Evolutionary conservation across 2,329 filamentous ascomycete species (phyloP).

Genomic region (Myriangium duriaei): DNA sequence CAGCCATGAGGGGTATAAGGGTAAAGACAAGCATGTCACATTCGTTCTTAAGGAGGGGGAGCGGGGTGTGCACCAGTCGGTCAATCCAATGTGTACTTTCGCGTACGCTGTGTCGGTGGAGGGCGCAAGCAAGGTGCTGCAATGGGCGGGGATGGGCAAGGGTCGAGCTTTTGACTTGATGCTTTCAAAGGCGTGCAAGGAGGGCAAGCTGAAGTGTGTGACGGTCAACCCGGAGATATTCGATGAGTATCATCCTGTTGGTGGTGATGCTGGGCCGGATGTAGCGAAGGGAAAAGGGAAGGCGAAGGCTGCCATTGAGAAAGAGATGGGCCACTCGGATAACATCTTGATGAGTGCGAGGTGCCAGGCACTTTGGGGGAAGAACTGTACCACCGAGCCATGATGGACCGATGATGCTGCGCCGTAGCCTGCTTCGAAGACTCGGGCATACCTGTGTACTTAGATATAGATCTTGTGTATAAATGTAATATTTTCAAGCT

Average conservation of each 20-base stretch:
- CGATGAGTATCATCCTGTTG: conserved; percentile 24
- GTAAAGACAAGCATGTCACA: conserved; percentile 15
- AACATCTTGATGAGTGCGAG: conserved; percentile 26
- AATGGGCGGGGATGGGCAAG: conserved; percentile 17
- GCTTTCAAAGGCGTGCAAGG: conserved; percentile 22
- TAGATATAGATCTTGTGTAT: no score
- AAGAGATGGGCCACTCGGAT: conserved; percentile 22
- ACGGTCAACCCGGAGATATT: conserved; percentile 27
- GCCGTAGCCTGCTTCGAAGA: conserved; percentile 27
- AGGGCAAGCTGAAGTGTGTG: conserved; percentile 23
- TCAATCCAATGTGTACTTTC: conserved; percentile 21
- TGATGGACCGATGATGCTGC: conserved; percentile 29
- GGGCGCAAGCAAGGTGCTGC: conserved; percentile 24
- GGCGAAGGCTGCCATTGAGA: conserved; percentile 8
- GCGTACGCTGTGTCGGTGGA: conserved; percentile 20
- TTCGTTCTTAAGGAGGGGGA: conserved; percentile 16
- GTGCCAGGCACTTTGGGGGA: conserved; percentile 23
- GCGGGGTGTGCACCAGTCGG: conserved; percentile 18
- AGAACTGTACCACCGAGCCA: conserved; percentile 22
- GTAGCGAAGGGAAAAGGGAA: not conserved
- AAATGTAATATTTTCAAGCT: no score
- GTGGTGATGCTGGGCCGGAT: conserved; percentile 15
- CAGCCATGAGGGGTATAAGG: conserved; percentile 15
- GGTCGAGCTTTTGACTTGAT: conserved; percentile 26
- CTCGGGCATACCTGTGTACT: no score